These are phyloP conservation scores for Phlebiopsis flavidoalba DNA, from an alignment of 768 basidiomycete species.

Conservation along the genomic window DNA sequence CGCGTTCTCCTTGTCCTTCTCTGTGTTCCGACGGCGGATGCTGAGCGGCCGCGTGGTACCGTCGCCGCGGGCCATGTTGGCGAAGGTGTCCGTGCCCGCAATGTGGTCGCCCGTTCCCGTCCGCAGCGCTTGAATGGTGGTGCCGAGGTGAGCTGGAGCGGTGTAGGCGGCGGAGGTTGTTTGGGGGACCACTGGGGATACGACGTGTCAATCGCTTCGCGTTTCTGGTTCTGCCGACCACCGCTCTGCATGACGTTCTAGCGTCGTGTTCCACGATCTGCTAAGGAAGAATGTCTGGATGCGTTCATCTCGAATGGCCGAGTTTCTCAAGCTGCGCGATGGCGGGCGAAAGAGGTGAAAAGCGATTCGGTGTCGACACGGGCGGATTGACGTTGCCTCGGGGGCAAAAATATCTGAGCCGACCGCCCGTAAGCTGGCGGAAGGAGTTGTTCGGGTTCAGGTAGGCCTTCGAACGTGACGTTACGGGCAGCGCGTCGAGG, in stretches of 20 bases:
- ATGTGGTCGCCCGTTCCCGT: not conserved
- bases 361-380: not conserved
- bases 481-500: slow-evolving; percentile 48
- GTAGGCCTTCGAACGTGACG: slow-evolving; percentile 7
- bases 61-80: slow-evolving; percentile 8
- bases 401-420: slow-evolving; percentile 10
- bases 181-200: not conserved
- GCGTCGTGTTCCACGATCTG: slow-evolving; percentile 80
- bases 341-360: not conserved
- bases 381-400: slow-evolving; percentile 7
- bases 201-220: not conserved
- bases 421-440: slow-evolving; percentile 14
- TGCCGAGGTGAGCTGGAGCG: slow-evolving; percentile 5
- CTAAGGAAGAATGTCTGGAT: slow-evolving; percentile 82
- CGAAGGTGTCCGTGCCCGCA: slow-evolving; percentile 8
- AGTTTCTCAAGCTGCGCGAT: slow-evolving; percentile 34
- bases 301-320: slow-evolving; percentile 66
- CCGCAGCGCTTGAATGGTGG: slow-evolving; percentile 7
- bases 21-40: slow-evolving; percentile 25
- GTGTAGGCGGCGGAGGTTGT: not conserved
- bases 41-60: slow-evolving; percentile 39
- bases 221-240: not conserved
- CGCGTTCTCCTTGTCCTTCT: slow-evolving; percentile 58
- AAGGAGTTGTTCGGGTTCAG: slow-evolving; percentile 16
- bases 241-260: slow-evolving; percentile 63